Percentiles rank a stretch among this genome's conserved stretches.
These are phyloP conservation scores for Cutaneotrichosporon daszewskae DNA, from an alignment of 1,284 basidiomycete species.

Conservation along the genomic window DNA sequence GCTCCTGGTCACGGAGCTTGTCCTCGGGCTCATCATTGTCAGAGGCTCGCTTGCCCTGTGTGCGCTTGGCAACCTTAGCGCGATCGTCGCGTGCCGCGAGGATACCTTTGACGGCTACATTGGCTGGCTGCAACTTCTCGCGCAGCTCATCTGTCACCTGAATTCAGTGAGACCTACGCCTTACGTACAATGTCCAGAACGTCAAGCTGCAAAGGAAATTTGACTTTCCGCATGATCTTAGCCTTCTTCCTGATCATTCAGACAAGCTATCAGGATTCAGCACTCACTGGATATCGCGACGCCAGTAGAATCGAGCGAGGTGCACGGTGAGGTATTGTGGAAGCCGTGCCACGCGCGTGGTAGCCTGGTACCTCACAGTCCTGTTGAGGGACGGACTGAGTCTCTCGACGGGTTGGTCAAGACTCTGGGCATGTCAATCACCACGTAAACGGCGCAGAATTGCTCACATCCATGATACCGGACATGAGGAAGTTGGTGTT, in stretches of 20 bases:
- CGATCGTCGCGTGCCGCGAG: constrained; percentile 81
- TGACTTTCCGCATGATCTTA: constrained; percentile 90
- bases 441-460: too few species aligned
- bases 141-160: constrained; percentile 65
- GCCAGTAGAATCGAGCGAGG: constrained; percentile 66
- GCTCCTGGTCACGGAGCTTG: constrained; percentile 43
- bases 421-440: constrained; percentile 52
- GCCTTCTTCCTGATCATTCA: constrained; percentile 57
- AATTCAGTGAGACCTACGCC: neutral
- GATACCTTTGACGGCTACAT: constrained; percentile 66
- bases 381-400: constrained; percentile 71
- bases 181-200: constrained; percentile 65
- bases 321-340: constrained; percentile 56
- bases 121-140: constrained; percentile 63
- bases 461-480: constrained; percentile 74
- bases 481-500: constrained; percentile 83
- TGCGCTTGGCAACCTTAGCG: constrained; percentile 70
- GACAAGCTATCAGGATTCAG: neutral
- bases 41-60: constrained; percentile 48
- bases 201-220: constrained; percentile 77
- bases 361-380: constrained; percentile 75
- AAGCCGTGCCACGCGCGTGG: constrained; percentile 73
- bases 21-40: constrained; percentile 32
- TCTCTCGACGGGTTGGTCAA: constrained; percentile 84
- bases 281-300: neutral